Percentiles rank a stretch among this genome's conserved stretches.
phyloP scores from a whole-genome alignment of 1,139 yeast species.

The Debaryomyces subglobosus region DNA sequence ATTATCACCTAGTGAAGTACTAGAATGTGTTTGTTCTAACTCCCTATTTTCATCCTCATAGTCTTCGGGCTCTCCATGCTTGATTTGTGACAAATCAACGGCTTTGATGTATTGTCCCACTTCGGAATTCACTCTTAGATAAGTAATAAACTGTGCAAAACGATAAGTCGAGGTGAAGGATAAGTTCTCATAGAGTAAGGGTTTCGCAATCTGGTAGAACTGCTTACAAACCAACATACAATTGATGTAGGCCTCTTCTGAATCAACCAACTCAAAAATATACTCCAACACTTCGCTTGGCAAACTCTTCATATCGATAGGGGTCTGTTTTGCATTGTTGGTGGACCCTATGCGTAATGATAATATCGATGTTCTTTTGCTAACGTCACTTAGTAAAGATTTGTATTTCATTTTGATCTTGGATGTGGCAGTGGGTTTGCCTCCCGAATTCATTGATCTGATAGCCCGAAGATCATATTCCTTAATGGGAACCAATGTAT shows the following conservation, averaged over 20 bases:
- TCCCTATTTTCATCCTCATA: slow-evolving; percentile 31
- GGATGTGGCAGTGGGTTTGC: slow-evolving; percentile 4
- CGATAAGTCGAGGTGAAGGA: slow-evolving; percentile 68
- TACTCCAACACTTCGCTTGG: slow-evolving; percentile 42
- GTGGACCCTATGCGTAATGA: slow-evolving; percentile 15
- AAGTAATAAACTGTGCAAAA: slow-evolving; percentile 74
- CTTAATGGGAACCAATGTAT: slow-evolving; percentile 40
- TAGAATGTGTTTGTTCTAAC: slow-evolving; percentile 8
- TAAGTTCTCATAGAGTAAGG: slow-evolving; percentile 57
- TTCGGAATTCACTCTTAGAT: slow-evolving; percentile 54
- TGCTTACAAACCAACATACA: slow-evolving; percentile 54
- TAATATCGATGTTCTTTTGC: slow-evolving; percentile 29
- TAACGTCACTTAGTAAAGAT: slow-evolving; percentile 45
- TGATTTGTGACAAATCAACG: slow-evolving; percentile 59
- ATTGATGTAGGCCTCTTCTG: slow-evolving; percentile 26
- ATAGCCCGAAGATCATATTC: slow-evolving; percentile 31
- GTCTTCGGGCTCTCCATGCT: slow-evolving; percentile 56
- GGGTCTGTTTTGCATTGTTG: slow-evolving; percentile 7
- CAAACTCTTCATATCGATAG: slow-evolving; percentile 24
- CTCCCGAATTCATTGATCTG: neutral
- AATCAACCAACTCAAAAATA: slow-evolving; percentile 35
- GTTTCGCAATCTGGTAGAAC: slow-evolving; percentile 56
- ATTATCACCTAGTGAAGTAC: slow-evolving; percentile 8
- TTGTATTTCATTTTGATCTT: slow-evolving; percentile 47
- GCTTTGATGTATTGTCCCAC: slow-evolving; percentile 58